A percentile compares a stretch with the other conserved stretches of the same genome.
phyloP scores from a whole-genome alignment of 2,329 filamentous ascomycete genomes.

The Pleoardoris graminearum region DNA sequence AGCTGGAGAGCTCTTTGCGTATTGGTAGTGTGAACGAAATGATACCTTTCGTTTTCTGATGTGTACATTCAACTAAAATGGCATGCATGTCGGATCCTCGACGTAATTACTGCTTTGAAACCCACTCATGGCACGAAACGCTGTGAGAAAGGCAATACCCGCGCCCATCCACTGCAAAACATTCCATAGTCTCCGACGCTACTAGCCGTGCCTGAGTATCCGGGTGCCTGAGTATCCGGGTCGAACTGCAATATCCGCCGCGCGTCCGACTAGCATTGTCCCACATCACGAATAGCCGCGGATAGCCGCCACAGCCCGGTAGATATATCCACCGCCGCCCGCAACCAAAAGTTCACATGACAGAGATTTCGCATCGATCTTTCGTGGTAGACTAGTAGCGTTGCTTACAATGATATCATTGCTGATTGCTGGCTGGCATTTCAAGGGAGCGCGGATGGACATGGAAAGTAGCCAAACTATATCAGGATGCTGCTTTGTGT shows the following conservation, averaged over 20 bases:
- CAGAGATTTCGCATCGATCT: background rate
- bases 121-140: too few relatives aligned
- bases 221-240: background rate
- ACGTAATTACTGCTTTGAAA: background rate
- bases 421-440: constrained; percentile 21
- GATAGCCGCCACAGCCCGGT: constrained; percentile 27
- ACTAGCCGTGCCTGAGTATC: background rate
- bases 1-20: too few relatives aligned
- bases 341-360: constrained; percentile 15
- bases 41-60: background rate
- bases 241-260: constrained; percentile 26
- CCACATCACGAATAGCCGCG: constrained; percentile 21
- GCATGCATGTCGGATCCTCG: background rate
- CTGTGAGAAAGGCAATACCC: background rate
- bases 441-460: constrained; percentile 35
- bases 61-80: background rate
- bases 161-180: background rate
- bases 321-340: constrained; percentile 26
- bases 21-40: background rate
- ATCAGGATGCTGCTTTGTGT: constrained; percentile 5
- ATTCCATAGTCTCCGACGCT: background rate
- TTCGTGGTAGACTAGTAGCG: background rate
- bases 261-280: constrained; percentile 8
- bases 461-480: constrained; percentile 25
- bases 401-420: constrained; percentile 7